A percentile compares a stretch with the other conserved stretches of the same genome.
Conservation (phyloP, 768 basidiomycete species). For the Favolaschia claudopus region DNA sequence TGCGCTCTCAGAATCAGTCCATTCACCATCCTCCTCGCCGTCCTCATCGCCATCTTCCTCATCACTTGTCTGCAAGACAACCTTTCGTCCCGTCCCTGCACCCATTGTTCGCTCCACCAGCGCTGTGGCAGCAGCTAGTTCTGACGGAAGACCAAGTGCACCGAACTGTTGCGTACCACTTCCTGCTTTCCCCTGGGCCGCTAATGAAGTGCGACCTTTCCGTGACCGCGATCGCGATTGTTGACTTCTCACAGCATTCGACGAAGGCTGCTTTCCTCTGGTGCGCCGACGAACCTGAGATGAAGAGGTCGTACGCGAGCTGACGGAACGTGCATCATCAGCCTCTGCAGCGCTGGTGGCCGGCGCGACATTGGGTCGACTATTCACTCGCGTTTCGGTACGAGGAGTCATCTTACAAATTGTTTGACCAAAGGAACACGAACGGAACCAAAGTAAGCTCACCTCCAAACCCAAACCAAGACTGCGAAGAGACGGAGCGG, state of each 20-base stretch:
- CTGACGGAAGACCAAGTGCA: constrained; percentile 12
- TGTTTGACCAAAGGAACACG: no score
- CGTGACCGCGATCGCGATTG: constrained; percentile 3
- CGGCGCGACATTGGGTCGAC: no score
- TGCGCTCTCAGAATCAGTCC: constrained; percentile 22
- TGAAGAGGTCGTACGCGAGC: constrained; percentile 19
- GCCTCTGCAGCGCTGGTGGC: no score
- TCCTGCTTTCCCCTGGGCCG: neutral
- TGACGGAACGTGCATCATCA: constrained; percentile 23
- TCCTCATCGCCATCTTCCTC: constrained; percentile 18
- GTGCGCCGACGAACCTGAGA: constrained; percentile 5
- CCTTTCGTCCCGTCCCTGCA: constrained; percentile 5
- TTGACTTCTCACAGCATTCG: neutral
- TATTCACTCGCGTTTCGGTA: no score
- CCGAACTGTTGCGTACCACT: neutral
- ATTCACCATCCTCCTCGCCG: constrained; percentile 20
- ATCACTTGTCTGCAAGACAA: no score
- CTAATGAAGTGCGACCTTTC: neutral
- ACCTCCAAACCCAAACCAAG: constrained; percentile 1
- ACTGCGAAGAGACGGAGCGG: constrained; percentile 2
- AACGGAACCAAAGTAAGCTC: neutral
- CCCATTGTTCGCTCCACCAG: constrained; percentile 24
- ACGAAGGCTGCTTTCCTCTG: constrained; percentile 3
- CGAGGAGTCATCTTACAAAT: no score
- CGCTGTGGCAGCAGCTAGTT: constrained; percentile 16